Conservation (phyloP, 106 monocot genomes). For the Dendrobium officinale region DNA sequence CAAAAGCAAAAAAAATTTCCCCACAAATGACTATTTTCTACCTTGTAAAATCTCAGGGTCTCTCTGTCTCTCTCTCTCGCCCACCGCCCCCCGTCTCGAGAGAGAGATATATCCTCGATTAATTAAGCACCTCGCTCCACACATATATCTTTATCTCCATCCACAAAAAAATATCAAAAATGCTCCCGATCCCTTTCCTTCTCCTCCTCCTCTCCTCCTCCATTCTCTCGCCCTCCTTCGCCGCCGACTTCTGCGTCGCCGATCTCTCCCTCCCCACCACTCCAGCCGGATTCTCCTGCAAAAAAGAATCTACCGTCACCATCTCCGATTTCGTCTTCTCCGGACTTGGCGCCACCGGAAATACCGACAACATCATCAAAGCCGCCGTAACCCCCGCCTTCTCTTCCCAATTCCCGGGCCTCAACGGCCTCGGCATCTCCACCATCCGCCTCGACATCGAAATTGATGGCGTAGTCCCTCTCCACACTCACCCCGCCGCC, state of each 20-base stretch:
- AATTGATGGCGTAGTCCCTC: constrained; percentile 52
- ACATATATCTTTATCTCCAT: too few species aligned
- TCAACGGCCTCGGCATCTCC: constrained; percentile 84
- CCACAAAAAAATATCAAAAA: too few species aligned
- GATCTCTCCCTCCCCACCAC: constrained; percentile 31
- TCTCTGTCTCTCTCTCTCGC: too few species aligned
- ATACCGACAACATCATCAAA: constrained; percentile 44
- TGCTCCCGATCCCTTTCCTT: not conserved
- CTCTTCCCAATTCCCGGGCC: not conserved
- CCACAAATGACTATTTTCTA: too few species aligned
- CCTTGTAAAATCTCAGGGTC: too few species aligned
- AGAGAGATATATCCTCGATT: too few species aligned
- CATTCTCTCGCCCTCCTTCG: constrained; percentile 20
- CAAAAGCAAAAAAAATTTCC: too few species aligned
- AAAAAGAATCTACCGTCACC: constrained; percentile 21
- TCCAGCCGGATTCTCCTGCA: constrained; percentile 68
- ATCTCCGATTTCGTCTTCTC: constrained; percentile 61
- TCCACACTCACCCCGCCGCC: constrained; percentile 83
- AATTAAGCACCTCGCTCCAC: too few species aligned
- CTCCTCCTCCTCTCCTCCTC: constrained; percentile 39
- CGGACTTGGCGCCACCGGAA: constrained; percentile 29
- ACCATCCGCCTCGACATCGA: constrained; percentile 61
- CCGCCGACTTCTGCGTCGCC: constrained; percentile 71
- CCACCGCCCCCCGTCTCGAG: too few species aligned
- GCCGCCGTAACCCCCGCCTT: constrained; percentile 44